phyloP scores from a whole-genome alignment of 106 monocot genomes.

The Allium cepa region DNA sequence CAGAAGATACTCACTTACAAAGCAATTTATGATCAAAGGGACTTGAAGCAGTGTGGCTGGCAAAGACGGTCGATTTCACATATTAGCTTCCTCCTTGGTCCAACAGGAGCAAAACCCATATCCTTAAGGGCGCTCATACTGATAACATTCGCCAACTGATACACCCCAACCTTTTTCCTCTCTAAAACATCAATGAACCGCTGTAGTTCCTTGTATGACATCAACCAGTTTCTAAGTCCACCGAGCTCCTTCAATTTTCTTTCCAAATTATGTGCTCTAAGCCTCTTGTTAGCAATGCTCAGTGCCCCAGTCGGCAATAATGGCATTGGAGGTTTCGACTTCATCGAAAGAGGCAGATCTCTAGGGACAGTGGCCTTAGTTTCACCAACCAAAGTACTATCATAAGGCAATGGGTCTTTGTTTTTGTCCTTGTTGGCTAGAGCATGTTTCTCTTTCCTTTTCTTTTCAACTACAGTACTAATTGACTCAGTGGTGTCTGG shows the following conservation, averaged over 20 bases:
- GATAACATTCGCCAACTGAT: slow-evolving; percentile 37
- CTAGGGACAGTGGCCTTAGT: neutral
- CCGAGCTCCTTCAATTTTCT: slow-evolving; percentile 35
- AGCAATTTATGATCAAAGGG: too few relatives aligned
- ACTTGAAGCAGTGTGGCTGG: neutral
- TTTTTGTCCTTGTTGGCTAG: neutral
- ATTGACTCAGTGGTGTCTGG: too few relatives aligned
- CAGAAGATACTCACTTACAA: too few relatives aligned
- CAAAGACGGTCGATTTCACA: slow-evolving; percentile 57
- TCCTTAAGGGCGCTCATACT: slow-evolving; percentile 66
- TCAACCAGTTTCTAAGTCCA: slow-evolving; percentile 48
- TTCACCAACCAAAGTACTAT: neutral
- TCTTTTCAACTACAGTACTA: slow-evolving; percentile 3
- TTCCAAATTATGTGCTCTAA: slow-evolving; percentile 40
- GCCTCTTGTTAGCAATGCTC: slow-evolving; percentile 21
- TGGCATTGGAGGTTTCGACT: neutral
- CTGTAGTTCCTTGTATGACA: slow-evolving; percentile 14
- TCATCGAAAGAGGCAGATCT: neutral
- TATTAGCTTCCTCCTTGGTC: slow-evolving; percentile 71
- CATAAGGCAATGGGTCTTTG: neutral
- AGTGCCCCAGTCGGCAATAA: slow-evolving; percentile 17
- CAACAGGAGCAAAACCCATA: slow-evolving; percentile 59
- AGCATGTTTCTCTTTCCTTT: neutral
- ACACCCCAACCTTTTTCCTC: slow-evolving; percentile 31
- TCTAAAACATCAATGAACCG: slow-evolving; percentile 37